Evolutionary conservation across 306 rosid genomes (phyloP), one percentile per base, ranked within the genome.

Genomic region (Herpetospermum pedunculosum): DNA sequence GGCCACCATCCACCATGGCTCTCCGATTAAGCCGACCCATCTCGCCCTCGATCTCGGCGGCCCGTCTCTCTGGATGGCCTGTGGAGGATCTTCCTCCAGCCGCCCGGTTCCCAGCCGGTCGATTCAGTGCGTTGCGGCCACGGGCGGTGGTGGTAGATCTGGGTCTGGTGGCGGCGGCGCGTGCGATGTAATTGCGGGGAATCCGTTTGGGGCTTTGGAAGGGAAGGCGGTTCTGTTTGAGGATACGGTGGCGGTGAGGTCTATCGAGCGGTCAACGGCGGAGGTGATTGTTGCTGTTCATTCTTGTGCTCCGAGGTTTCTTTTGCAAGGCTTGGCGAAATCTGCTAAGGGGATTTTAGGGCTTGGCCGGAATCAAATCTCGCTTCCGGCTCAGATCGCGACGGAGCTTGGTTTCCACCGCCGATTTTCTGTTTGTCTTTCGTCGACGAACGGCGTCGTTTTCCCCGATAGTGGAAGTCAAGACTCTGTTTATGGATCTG

Each of bases 11-110:
- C 78, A 76, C 21, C 63, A 68, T 15, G 91, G 92, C 4, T 78
- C 85, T 48, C 89, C 91, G 8, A 76, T 76, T 34, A 37, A 12
- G 0, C 63, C 88, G 8, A 58, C 81, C 25, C 77, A 76, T 2
- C 87, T 90, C 10, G 90, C 83, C 0, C 53, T 92, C 4, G 89
- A 92, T 80, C 96, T 92, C 18, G 81, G 84, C 14, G 87, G 85
- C 2, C 80, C 87, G 2, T 73, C 52, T 6, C 52, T 85, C 63
- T 92, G 92, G 96, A 58, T 81, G 12, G 76, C 77, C 41, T 90
- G 91, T 46, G 30, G 70, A 11, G 25, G 10, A 2, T 77, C 84
- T 0, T 78, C 89, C 2, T 81, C 96, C 18, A 50, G 54, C 30
- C 30, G 52, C 23, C 19, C 74, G 25, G 71, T 92, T 4, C 79